These are phyloP conservation scores for Macroventuria anomochaeta DNA, from an alignment of 2,329 filamentous ascomycete species.

Conservation along the genomic window DNA sequence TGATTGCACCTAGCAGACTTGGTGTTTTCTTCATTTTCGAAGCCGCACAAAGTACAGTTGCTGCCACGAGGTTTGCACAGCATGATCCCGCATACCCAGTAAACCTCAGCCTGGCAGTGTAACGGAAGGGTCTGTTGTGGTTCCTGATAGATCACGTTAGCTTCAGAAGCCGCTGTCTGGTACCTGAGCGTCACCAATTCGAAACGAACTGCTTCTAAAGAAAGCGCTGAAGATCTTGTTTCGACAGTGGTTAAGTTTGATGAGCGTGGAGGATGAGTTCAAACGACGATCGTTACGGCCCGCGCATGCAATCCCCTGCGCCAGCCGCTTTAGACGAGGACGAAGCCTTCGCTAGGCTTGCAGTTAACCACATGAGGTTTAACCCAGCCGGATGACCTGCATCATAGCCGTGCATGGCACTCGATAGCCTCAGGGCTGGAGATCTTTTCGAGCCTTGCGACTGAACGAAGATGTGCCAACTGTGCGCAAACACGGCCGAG, in stretches of 20 bases:
- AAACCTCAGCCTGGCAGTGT: background rate
- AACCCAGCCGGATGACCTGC: background rate
- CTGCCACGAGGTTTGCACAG: background rate
- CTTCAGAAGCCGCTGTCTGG: background rate
- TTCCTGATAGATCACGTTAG: conserved; percentile 10
- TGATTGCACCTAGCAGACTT: background rate
- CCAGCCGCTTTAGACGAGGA: conserved; percentile 3
- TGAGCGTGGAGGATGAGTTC: conserved; percentile 16
- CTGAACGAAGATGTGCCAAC: background rate
- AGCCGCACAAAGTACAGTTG: background rate
- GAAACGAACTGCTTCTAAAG: conserved; percentile 32
- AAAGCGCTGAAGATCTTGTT: conserved; percentile 26
- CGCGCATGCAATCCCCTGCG: conserved; percentile 10
- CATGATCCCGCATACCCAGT: background rate
- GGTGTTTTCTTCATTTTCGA: background rate
- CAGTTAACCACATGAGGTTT: background rate
- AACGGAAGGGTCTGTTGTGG: background rate
- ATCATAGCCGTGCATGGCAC: background rate
- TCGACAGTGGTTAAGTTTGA: conserved; percentile 20
- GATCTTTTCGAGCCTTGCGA: background rate
- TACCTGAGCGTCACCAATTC: conserved; percentile 12
- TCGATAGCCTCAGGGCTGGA: background rate
- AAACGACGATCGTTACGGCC: conserved; percentile 23
- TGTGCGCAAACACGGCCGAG: background rate
- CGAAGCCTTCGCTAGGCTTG: conserved; percentile 3